phyloP scores from a whole-genome alignment of 768 basidiomycete genomes.

The Collybia sordida region DNA sequence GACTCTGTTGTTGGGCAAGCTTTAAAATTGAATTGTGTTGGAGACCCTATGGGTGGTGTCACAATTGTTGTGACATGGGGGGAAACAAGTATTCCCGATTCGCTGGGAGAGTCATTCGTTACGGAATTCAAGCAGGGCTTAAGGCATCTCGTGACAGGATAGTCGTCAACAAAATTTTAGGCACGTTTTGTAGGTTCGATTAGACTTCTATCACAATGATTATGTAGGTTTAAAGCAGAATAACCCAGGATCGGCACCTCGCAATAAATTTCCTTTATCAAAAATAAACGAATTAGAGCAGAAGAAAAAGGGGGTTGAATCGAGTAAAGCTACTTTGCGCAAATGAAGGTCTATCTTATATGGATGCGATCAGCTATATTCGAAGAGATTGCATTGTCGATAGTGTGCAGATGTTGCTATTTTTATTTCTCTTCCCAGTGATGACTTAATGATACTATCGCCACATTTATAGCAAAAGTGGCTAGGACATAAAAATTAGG shows the following conservation, averaged over 20 bases:
- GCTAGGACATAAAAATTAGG: constrained; percentile 9
- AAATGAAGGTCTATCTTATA: no score
- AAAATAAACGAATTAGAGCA: no score
- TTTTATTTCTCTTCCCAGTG: neutral
- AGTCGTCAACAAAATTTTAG: neutral
- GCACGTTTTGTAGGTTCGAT: no score
- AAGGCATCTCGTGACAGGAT: constrained; percentile 4
- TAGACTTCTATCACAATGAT: no score
- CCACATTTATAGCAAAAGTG: constrained; percentile 60
- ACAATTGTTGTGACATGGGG: constrained; percentile 26
- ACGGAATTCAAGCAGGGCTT: constrained; percentile 13
- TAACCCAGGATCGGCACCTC: no score
- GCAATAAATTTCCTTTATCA: no score
- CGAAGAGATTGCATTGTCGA: neutral
- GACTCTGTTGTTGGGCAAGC: constrained; percentile 25
- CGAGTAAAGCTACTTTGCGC: no score
- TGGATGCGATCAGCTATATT: no score
- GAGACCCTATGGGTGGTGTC: constrained; percentile 22
- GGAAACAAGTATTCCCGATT: constrained; percentile 17
- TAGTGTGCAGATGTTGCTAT: constrained; percentile 2
- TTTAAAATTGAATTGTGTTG: constrained; percentile 26
- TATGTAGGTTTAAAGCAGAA: no score
- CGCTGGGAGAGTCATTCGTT: constrained; percentile 22
- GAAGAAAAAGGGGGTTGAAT: no score
- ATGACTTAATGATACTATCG: constrained; percentile 34